phyloP scores from a whole-genome alignment of 257 asterid species.

The Ajuga chamaepitys region DNA sequence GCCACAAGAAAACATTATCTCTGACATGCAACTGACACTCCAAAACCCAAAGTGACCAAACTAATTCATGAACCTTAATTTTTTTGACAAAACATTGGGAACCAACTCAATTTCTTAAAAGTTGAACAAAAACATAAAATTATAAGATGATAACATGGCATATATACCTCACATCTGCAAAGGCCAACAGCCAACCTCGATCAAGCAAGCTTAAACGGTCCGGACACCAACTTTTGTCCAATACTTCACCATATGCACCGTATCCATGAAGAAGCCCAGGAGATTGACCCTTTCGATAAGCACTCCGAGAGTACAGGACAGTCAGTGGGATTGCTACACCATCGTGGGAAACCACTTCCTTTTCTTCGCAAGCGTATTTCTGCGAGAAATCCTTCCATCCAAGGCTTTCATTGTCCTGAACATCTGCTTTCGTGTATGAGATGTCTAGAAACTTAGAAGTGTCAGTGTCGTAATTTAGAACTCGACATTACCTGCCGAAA shows the following conservation, averaged over 20 bases:
- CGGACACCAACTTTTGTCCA: slow-evolving; percentile 88
- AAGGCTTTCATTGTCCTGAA: slow-evolving; percentile 16
- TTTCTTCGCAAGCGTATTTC: slow-evolving; percentile 52
- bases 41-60: too few relatives aligned
- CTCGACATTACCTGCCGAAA: slow-evolving; percentile 11
- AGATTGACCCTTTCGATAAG: slow-evolving; percentile 52
- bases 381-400: slow-evolving; percentile 44
- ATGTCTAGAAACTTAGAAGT: slow-evolving; percentile 13
- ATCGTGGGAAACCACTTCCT: slow-evolving; percentile 66
- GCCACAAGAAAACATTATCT: too few relatives aligned
- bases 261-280: slow-evolving; percentile 91
- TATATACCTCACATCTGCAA: slow-evolving; percentile 86
- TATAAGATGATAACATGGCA: background rate
- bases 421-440: slow-evolving; percentile 16
- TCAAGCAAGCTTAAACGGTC: slow-evolving; percentile 82
- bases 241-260: slow-evolving; percentile 81
- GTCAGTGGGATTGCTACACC: slow-evolving; percentile 73
- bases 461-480: background rate
- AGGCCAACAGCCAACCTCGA: slow-evolving; percentile 91
- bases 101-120: too few relatives aligned
- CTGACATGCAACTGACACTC: too few relatives aligned
- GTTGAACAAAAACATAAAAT: background rate
- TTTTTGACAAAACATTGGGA: too few relatives aligned
- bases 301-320: slow-evolving; percentile 47
- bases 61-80: too few relatives aligned